A percentile compares a stretch with the other conserved stretches of the same genome.
Evolutionary conservation across 2,329 filamentous ascomycete species (phyloP).

Genomic region (Aureobasidium pullulans): DNA sequence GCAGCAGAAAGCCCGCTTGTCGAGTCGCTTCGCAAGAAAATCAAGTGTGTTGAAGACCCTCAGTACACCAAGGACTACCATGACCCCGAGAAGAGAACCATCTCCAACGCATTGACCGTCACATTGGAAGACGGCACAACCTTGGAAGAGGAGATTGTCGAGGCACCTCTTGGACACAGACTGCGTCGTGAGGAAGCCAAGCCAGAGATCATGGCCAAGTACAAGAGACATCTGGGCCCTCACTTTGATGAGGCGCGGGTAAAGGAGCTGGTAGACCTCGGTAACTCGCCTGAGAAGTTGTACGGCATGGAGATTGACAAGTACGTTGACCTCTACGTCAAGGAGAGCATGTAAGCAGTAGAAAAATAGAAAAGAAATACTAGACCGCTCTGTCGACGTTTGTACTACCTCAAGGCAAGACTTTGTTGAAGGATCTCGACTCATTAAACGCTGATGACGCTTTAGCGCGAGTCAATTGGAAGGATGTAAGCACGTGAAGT

Average conservation of each 20-base stretch:
- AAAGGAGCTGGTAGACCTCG: conserved; percentile 73
- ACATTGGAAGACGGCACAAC: conserved; percentile 90
- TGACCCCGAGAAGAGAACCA: conserved; percentile 84
- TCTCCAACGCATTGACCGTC: conserved; percentile 93
- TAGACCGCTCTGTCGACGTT: not conserved
- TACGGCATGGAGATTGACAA: conserved; percentile 80
- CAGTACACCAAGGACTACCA: conserved; percentile 96
- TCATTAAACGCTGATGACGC: not conserved
- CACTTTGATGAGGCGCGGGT: conserved; percentile 74
- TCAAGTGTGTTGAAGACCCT: conserved; percentile 92
- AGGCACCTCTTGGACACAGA: conserved; percentile 89
- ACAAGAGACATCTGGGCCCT: conserved; percentile 79
- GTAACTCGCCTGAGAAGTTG: conserved; percentile 65
- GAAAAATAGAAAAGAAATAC: not conserved
- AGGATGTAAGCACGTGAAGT: not conserved
- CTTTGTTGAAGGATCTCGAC: not conserved
- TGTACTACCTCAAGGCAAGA: not conserved
- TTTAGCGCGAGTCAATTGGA: not conserved
- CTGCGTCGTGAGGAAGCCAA: conserved; percentile 92
- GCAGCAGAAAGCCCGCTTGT: conserved; percentile 84
- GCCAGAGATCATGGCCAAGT: conserved; percentile 93
- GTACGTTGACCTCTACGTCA: conserved; percentile 82
- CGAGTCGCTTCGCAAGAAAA: conserved; percentile 85
- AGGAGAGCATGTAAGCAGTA: conserved; percentile 30
- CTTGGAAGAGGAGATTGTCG: conserved; percentile 82